Conservation (phyloP, 2,329 filamentous ascomycete species). For the Ophiostoma angusticollis region DNA sequence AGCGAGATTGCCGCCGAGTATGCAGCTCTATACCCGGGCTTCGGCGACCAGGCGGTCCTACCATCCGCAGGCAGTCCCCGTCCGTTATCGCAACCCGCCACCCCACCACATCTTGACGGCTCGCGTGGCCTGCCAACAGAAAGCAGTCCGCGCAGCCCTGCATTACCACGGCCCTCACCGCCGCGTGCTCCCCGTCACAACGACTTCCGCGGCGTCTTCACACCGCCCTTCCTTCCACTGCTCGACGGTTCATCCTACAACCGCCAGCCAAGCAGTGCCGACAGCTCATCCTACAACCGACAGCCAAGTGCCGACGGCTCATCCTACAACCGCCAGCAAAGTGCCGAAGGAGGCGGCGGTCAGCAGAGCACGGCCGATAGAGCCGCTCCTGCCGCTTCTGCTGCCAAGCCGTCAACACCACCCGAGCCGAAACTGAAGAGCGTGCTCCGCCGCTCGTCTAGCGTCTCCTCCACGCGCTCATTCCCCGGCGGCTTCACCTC, state of each 20-base stretch:
- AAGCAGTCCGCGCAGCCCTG: slow-evolving; percentile 12
- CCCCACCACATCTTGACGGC: neutral
- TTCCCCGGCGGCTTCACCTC: neutral
- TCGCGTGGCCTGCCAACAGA: slow-evolving; percentile 9
- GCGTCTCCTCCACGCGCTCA: slow-evolving; percentile 23
- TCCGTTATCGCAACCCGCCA: neutral
- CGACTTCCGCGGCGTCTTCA: slow-evolving; percentile 51
- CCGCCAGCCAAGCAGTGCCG: neutral
- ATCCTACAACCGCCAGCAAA: too few relatives aligned
- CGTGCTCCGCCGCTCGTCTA: slow-evolving; percentile 44
- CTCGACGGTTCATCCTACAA: slow-evolving; percentile 32
- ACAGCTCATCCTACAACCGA: slow-evolving; percentile 10
- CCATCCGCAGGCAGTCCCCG: too few relatives aligned
- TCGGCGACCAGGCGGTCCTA: too few relatives aligned
- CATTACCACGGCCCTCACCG: slow-evolving; percentile 24
- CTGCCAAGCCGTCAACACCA: slow-evolving; percentile 11
- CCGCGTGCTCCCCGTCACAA: slow-evolving; percentile 30
- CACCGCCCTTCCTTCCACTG: slow-evolving; percentile 47
- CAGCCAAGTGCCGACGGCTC: slow-evolving; percentile 6
- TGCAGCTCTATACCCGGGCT: slow-evolving; percentile 27
- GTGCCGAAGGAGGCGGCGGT: neutral
- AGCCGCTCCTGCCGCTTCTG: neutral
- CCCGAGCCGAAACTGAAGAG: slow-evolving; percentile 36
- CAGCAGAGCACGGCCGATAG: neutral
- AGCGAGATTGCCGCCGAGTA: slow-evolving; percentile 28